Evolutionary conservation across 192 early-diverging fungal species (phyloP).

Genomic region (Coemansia sp.): DNA sequence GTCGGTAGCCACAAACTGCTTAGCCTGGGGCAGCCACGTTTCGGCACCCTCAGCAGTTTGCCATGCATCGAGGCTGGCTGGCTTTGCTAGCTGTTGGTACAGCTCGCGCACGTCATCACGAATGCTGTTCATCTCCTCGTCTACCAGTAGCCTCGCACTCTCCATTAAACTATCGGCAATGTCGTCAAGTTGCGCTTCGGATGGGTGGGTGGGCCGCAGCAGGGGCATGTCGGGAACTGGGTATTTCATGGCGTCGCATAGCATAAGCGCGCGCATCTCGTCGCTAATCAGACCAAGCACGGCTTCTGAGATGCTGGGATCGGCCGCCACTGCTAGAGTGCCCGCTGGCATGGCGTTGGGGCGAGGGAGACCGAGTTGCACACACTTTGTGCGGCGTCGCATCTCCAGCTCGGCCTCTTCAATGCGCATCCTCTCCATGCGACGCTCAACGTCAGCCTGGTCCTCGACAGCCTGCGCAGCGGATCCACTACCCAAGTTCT

Average conservation of each 20-base stretch:
- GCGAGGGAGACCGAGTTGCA: constrained; percentile 76
- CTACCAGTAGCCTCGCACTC: constrained; percentile 58
- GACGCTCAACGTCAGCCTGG: constrained; percentile 73
- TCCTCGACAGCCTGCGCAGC: constrained; percentile 50
- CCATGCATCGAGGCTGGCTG: constrained; percentile 35
- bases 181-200: constrained; percentile 32
- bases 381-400: constrained; percentile 65
- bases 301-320: constrained; percentile 24
- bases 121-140: constrained; percentile 43
- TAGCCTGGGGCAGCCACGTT: constrained; percentile 27
- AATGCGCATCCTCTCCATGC: constrained; percentile 54
- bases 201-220: constrained; percentile 29
- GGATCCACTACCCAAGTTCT: constrained; percentile 11
- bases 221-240: constrained; percentile 65
- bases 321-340: constrained; percentile 11
- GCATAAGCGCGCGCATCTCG: constrained; percentile 71
- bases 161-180: constrained; percentile 62
- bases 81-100: constrained; percentile 9
- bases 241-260: constrained; percentile 68
- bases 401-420: constrained; percentile 53
- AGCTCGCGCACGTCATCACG: constrained; percentile 9
- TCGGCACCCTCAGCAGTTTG: constrained; percentile 13
- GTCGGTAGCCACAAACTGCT: neutral
- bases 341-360: constrained; percentile 48
- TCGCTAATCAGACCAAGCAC: constrained; percentile 62